A percentile compares a stretch with the other conserved stretches of the same genome.
phyloP scores from a whole-genome alignment of 129 eudicot species.

The Pulicaria dysenterica region DNA sequence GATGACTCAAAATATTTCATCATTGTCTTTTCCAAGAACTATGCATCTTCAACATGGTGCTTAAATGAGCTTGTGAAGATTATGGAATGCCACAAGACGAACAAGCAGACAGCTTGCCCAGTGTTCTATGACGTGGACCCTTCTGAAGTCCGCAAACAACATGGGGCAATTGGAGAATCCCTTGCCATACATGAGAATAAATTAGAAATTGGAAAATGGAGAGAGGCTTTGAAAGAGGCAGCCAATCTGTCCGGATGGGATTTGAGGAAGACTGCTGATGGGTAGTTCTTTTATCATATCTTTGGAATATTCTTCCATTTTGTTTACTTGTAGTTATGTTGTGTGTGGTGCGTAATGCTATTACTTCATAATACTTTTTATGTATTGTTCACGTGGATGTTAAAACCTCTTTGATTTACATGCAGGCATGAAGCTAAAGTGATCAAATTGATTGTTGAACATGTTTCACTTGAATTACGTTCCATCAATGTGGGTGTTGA shows the following conservation, averaged over 20 bases:
- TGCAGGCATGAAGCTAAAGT: slow-evolving; percentile 32
- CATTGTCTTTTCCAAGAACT: slow-evolving; percentile 16
- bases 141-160: slow-evolving; percentile 18
- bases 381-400: no score
- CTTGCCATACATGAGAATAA: not conserved
- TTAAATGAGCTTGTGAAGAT: slow-evolving; percentile 6
- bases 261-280: slow-evolving; percentile 14
- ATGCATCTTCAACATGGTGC: slow-evolving; percentile 5
- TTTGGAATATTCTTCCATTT: no score
- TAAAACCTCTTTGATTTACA: not conserved
- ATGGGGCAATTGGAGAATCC: not conserved
- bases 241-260: slow-evolving; percentile 14
- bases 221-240: slow-evolving; percentile 30
- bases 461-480: not conserved
- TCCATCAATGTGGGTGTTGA: not conserved
- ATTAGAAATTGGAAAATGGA: not conserved
- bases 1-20: slow-evolving; percentile 21
- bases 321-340: not conserved
- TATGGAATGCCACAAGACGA: slow-evolving; percentile 4
- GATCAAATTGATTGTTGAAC: slow-evolving; percentile 23
- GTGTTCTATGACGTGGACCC: slow-evolving; percentile 33
- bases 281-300: not conserved
- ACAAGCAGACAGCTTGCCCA: slow-evolving; percentile 11
- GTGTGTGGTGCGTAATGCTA: not conserved
- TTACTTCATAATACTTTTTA: no score